Conservation (phyloP, 1,139 yeast species). For the Arxiozyma heterogenica region DNA sequence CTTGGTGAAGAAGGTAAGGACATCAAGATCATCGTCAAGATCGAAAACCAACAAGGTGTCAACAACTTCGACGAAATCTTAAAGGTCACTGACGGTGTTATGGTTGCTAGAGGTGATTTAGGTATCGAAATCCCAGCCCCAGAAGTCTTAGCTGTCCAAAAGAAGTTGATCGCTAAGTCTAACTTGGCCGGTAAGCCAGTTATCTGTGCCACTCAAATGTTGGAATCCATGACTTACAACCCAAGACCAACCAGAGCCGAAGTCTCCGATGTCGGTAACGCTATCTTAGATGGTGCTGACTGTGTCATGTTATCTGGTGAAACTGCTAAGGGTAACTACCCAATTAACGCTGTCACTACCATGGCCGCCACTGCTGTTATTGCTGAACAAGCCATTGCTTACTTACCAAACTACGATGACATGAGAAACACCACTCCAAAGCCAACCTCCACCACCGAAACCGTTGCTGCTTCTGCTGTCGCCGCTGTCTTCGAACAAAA, state of each 20-base stretch:
- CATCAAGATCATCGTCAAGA: conserved; percentile 92
- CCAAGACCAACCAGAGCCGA: conserved; percentile 99
- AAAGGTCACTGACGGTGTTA: conserved; percentile 93
- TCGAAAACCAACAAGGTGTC: conserved; percentile 99
- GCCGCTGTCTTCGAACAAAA: conserved; percentile 92
- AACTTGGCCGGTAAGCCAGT: conserved; percentile 99
- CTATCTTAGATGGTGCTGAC: conserved; percentile 98
- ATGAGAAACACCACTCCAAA: conserved; percentile 74
- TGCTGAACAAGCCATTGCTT: conserved; percentile 96
- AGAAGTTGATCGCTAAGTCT: conserved; percentile 98
- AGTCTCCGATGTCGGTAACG: conserved; percentile 98
- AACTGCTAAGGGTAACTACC: conserved; percentile 99
- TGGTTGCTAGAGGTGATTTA: conserved; percentile 99
- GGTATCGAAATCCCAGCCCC: conserved; percentile 99
- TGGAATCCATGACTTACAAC: conserved; percentile 98
- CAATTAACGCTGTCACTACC: conserved; percentile 93
- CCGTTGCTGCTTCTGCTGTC: conserved; percentile 95
- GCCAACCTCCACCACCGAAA: conserved; percentile 92
- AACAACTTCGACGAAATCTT: conserved; percentile 97
- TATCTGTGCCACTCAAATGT: conserved; percentile 99
- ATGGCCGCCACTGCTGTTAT: conserved; percentile 96
- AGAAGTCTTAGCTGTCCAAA: conserved; percentile 96
- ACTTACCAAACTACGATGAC: conserved; percentile 80
- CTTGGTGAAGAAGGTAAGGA: conserved; percentile 95
- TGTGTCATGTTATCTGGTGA: conserved; percentile 99